Base-by-base conservation (phyloP, 345 rosid species). In the Salix udensis region DNA sequence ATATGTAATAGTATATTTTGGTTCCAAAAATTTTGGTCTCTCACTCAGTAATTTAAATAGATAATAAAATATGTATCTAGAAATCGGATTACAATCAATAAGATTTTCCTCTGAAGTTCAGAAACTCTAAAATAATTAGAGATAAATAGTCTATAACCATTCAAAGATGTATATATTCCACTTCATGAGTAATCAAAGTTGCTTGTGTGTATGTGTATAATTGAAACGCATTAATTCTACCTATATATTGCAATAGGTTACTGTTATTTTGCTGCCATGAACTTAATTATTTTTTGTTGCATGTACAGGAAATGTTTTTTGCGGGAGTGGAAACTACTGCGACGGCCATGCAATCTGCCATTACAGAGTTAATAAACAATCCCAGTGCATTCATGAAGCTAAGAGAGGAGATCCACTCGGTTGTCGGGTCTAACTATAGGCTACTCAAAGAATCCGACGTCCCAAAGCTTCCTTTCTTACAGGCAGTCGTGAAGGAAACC, bases 371-470 rank as follows among this genome's bases (percentile, higher is more conserved):
- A 37, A 24, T 24, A 2, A 34, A 34, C 36, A 28, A 37, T 21
- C 71, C 26, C 26, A 36, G 8, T 15, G 61, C 37, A 7, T 34
- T 62, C 1, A 52, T 70, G 8, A 72, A 11, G 24, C 48, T 18
- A 26, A 67, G 78, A 21, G 72, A 75, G 4, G 78, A 75, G 55
- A 75, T 75, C 0, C 14, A 67, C 7, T 34, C 23, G 23, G 44
- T 14, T 4, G 65, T 75, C 1, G 78, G 71, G 18, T 48, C 34
- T 0, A 67, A 74, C 30, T 36, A 24, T 14, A 74, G 82, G 72
- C 65, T 86, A 13, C 78, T 86, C 36, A 70, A 79, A 14, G 88
- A 86, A 76, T 72, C 85, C 18, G 88, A 86, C 77, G 69, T 86
- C 75, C 79, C 82, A 58, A 78, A 67, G n/a, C 82, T 86, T 50